Conservation (phyloP, 164 flowering plant species). For the Kingdonia uniflora region DNA sequence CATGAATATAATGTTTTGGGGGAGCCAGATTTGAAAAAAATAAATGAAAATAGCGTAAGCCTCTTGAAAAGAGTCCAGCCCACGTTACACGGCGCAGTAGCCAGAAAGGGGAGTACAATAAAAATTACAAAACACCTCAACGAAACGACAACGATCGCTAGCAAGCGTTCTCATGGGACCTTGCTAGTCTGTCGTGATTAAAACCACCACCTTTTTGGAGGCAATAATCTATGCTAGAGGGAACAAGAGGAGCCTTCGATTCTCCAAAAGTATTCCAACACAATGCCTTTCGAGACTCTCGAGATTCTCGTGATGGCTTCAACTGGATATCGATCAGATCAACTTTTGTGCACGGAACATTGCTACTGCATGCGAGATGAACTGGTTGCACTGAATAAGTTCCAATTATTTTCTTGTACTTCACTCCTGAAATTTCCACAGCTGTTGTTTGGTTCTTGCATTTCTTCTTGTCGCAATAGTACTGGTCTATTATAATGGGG, state of each 20-base stretch:
- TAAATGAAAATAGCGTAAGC: no score
- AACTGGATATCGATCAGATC: slow-evolving; percentile 48
- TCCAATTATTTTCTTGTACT: slow-evolving; percentile 45
- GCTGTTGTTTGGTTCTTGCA: slow-evolving; percentile 79
- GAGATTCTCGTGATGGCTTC: slow-evolving; percentile 19
- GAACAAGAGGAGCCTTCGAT: slow-evolving; percentile 50
- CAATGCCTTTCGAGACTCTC: slow-evolving; percentile 28
- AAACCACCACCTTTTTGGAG: slow-evolving; percentile 32
- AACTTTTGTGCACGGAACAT: slow-evolving; percentile 52
- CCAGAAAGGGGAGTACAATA: no score
- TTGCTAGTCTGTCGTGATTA: slow-evolving; percentile 18
- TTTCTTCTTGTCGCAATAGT: slow-evolving; percentile 49
- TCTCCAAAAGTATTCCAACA: slow-evolving; percentile 76
- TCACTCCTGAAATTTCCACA: slow-evolving; percentile 55
- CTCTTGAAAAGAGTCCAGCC: no score
- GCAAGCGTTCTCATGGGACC: no score
- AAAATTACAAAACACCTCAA: no score
- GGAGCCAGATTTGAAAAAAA: no score
- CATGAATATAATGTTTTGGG: no score
- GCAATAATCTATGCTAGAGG: slow-evolving; percentile 63
- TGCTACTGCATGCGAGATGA: slow-evolving; percentile 61
- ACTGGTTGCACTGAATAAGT: slow-evolving; percentile 55
- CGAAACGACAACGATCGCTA: no score
- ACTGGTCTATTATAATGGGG: slow-evolving; percentile 81
- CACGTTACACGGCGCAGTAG: no score